Evolutionary conservation across 2,329 filamentous ascomycete species (phyloP), one percentile per base, ranked within the genome.

Genomic region (Zymoseptoria brevis): DNA sequence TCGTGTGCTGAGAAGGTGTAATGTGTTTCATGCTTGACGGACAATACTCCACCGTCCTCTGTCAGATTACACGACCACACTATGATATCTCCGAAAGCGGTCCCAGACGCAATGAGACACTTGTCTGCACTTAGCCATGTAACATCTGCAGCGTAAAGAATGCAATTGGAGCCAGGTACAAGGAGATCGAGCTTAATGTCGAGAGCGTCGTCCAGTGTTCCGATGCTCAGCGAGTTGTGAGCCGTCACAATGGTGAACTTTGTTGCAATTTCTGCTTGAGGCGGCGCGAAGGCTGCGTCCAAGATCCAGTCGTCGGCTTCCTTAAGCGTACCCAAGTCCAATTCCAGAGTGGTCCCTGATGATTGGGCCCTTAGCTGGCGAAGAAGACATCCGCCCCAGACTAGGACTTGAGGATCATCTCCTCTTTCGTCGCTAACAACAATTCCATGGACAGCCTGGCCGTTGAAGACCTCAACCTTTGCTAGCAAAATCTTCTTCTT

Each of bases 11-110:
- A 78, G 67, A 86, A 85, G 50, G 80, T 78, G 63, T 81, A 79
- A 65, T 84, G 81, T 13, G 81, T 77, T 4, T 72, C 74, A 13
- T 75, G 72, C 22, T 64, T 63, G 26, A 70, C 69, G 41, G 65
- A 53, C 8, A 62, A 30, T 8, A 29, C 24, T 19, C 58, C 56
- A 2, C 59, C 54, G 13, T 49, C 21, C 21, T 53, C 11, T 9
- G 55, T 21, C 13, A 69, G 11, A 53, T 76, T 75, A 66, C 84
- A 91, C 64, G 86, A 89, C 94, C 94, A 97, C 16, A 96, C 83
- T 45, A 96, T 80, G 35, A 99, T 88, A 73, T 97, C 92, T 2
- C 94, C 94, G 74, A 97, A 97, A 1, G 93, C 91, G 0, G 94
- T 97, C 1, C 94, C 94, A 2, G 89, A 89, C 6, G 90, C 90